Conservation (phyloP, 2,329 filamentous ascomycete genomes). For the Cladosporium sp. region DNA sequence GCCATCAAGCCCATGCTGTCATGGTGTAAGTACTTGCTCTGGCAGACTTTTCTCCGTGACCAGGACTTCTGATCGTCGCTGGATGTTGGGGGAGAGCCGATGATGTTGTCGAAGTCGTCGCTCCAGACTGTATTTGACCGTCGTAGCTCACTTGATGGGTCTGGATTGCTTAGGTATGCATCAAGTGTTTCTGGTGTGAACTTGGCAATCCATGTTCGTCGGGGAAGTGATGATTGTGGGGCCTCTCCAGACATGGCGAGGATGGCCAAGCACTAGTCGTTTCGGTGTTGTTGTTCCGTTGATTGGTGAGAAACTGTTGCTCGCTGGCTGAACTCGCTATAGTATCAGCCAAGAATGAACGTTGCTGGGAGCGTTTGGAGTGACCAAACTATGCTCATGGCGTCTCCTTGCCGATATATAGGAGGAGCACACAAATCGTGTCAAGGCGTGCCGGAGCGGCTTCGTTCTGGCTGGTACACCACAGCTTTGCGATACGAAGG, state of each 20-base stretch:
- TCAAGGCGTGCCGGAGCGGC: background rate
- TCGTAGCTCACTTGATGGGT: background rate
- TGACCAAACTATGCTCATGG: background rate
- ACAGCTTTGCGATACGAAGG: background rate
- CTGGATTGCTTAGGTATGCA: background rate
- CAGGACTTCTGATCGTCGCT: background rate
- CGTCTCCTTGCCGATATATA: background rate
- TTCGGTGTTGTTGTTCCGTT: background rate
- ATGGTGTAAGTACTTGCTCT: background rate
- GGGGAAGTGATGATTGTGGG: background rate
- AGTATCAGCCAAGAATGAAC: background rate
- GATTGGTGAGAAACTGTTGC: background rate
- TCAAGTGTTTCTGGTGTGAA: constrained; percentile 5
- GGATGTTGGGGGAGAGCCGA: background rate
- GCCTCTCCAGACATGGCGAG: background rate
- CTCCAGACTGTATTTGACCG: constrained; percentile 8
- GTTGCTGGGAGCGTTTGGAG: background rate
- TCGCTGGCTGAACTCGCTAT: background rate
- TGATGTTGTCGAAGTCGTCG: constrained; percentile 16
- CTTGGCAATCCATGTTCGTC: constrained; percentile 9
- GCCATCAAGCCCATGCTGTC: background rate
- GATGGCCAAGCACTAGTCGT: background rate
- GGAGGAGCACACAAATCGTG: background rate
- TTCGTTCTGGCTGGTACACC: background rate
- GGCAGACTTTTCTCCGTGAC: constrained; percentile 6